These are phyloP conservation scores for Vitis hybrid DNA, from an alignment of 177 flowering plant genomes.

Conservation along the genomic window DNA sequence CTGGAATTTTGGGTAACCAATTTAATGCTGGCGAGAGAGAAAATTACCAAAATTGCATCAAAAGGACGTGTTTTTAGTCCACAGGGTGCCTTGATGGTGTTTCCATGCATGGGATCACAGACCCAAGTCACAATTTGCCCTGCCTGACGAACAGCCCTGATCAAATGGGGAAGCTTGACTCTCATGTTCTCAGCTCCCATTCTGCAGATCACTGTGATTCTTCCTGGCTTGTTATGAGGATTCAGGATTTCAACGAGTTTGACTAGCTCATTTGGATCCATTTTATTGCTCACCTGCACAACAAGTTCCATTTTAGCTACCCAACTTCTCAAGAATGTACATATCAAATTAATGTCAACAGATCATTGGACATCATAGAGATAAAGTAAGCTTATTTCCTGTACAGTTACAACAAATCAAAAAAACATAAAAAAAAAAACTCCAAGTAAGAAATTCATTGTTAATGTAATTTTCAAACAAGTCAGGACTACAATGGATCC, in stretches of 20 bases:
- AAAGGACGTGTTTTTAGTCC: slow-evolving; percentile 61
- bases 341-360: neutral
- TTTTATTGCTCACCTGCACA: slow-evolving; percentile 54
- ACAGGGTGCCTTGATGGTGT: slow-evolving; percentile 65
- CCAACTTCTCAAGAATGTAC: neutral
- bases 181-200: slow-evolving; percentile 70
- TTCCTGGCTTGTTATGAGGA: slow-evolving; percentile 53
- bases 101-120: slow-evolving; percentile 64
- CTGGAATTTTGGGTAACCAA: neutral
- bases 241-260: slow-evolving; percentile 51
- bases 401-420: too few species aligned
- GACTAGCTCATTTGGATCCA: slow-evolving; percentile 57
- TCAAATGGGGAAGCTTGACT: slow-evolving; percentile 61
- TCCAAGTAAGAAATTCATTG: too few species aligned
- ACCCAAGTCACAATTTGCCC: slow-evolving; percentile 67
- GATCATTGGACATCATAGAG: too few species aligned
- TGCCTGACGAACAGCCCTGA: slow-evolving; percentile 52
- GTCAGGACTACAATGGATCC: too few species aligned
- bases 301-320: slow-evolving; percentile 6
- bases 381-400: too few species aligned
- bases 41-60: slow-evolving; percentile 50
- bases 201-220: slow-evolving; percentile 51
- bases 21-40: neutral
- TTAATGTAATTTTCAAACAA: too few species aligned
- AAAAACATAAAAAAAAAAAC: too few species aligned